phyloP scores from a whole-genome alignment of 2,329 filamentous ascomycete species.

The Falciphora oryzae region DNA sequence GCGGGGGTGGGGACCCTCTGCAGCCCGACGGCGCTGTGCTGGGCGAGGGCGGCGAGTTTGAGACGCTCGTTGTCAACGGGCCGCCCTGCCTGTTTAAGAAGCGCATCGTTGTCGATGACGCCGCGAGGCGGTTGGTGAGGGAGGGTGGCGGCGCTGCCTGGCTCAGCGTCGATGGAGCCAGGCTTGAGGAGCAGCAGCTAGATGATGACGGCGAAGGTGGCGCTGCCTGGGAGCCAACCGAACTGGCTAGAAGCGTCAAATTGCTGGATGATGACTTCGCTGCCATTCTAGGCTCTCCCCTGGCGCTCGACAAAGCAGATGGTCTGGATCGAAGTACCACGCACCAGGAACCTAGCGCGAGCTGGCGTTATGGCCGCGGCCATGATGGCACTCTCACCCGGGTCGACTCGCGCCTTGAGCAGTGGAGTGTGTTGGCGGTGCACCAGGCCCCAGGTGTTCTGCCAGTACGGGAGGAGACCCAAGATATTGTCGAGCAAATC shows the following conservation, averaged over 20 bases:
- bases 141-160: constrained; percentile 77
- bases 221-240: not conserved
- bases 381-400: not conserved
- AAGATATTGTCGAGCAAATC: constrained; percentile 41
- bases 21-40: constrained; percentile 42
- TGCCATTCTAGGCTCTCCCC: constrained; percentile 30
- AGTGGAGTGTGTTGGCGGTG: constrained; percentile 28
- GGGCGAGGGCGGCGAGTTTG: constrained; percentile 93
- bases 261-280: constrained; percentile 61
- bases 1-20: constrained; percentile 42
- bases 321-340: not conserved
- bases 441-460: constrained; percentile 14
- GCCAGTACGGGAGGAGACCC: constrained; percentile 41
- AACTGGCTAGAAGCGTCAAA: constrained; percentile 49
- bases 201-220: constrained; percentile 10
- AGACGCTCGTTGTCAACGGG: constrained; percentile 83
- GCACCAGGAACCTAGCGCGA: not conserved
- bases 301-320: constrained; percentile 3
- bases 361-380: not conserved
- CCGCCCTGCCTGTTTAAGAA: constrained; percentile 62
- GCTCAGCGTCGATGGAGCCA: constrained; percentile 56
- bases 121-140: constrained; percentile 44
- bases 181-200: constrained; percentile 6
- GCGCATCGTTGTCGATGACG: constrained; percentile 56
- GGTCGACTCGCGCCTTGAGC: constrained; percentile 23